A percentile compares a stretch with the other conserved stretches of the same genome.
phyloP scores from a whole-genome alignment of 345 rosid species.

The Lepidium africanum region DNA sequence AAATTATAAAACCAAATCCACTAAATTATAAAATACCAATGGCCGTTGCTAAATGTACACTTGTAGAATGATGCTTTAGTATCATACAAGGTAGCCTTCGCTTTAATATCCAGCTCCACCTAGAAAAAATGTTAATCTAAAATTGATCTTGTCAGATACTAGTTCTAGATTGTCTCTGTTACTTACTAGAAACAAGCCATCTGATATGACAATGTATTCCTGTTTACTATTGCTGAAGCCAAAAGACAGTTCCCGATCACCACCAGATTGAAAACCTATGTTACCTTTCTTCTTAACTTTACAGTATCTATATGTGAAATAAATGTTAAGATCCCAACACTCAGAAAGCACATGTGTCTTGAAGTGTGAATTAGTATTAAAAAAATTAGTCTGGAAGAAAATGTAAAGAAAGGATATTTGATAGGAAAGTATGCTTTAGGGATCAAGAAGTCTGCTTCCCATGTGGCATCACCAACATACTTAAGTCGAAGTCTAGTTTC shows the following conservation, averaged over 20 bases:
- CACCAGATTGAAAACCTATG: conserved; percentile 58
- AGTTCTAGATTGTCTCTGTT: conserved; percentile 7
- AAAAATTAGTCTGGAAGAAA: not conserved
- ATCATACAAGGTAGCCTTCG: no score
- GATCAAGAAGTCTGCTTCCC: conserved; percentile 66
- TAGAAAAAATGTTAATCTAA: no score
- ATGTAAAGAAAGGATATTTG: conserved; percentile 68
- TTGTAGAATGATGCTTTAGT: no score
- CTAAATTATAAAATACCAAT: no score
- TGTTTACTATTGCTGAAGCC: conserved; percentile 39
- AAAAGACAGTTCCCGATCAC: conserved; percentile 51
- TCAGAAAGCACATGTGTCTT: not conserved
- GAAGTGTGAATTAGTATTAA: not conserved
- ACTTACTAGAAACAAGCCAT: conserved; percentile 90
- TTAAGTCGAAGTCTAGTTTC: conserved; percentile 65
- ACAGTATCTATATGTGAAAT: conserved; percentile 70
- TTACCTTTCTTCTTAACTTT: conserved; percentile 50
- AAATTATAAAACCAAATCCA: no score
- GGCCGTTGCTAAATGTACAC: no score
- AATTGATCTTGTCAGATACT: not conserved
- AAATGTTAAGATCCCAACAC: conserved; percentile 40
- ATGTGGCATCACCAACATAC: conserved; percentile 64
- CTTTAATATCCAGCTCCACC: no score
- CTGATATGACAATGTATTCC: conserved; percentile 61
- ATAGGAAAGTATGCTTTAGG: conserved; percentile 59